Percentiles rank a stretch among this genome's conserved stretches.
These are phyloP conservation scores for Alternaria hordeiaustralica DNA, from an alignment of 2,329 filamentous ascomycete species.

Conservation along the genomic window DNA sequence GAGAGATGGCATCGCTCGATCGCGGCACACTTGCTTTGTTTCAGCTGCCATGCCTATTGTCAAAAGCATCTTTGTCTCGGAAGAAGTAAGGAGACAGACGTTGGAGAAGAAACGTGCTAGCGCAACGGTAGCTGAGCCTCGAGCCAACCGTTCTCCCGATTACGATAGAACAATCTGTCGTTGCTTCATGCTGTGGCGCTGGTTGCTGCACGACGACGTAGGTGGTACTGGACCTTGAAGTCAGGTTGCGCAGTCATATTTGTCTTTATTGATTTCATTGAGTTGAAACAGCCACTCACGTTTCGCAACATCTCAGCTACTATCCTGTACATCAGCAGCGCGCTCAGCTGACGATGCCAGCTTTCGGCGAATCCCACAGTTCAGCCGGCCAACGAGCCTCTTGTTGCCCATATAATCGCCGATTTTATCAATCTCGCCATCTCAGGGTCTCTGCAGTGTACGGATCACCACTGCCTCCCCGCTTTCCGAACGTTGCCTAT, in stretches of 20 bases:
- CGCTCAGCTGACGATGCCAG: neutral
- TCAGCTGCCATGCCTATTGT: neutral
- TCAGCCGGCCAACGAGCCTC: neutral
- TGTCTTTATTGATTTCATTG: slow-evolving; percentile 4
- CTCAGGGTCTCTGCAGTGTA: neutral
- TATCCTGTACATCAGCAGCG: neutral
- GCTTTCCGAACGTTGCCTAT: slow-evolving; percentile 1
- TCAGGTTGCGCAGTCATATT: slow-evolving; percentile 4
- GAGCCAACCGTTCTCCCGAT: slow-evolving; percentile 22
- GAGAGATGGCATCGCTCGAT: slow-evolving; percentile 5
- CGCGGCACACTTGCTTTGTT: slow-evolving; percentile 6
- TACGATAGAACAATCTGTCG: slow-evolving; percentile 15
- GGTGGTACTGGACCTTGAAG: neutral
- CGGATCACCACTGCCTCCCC: neutral
- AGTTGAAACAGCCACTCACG: slow-evolving; percentile 8
- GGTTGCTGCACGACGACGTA: slow-evolving; percentile 10
- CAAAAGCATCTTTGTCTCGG: slow-evolving; percentile 6
- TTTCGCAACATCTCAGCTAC: slow-evolving; percentile 4
- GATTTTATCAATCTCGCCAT: neutral
- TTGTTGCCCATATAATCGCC: neutral
- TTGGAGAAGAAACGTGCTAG: slow-evolving; percentile 19
- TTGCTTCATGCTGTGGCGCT: slow-evolving; percentile 19
- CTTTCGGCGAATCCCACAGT: neutral
- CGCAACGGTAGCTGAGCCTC: slow-evolving; percentile 16
- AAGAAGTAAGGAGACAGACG: neutral